phyloP scores from a whole-genome alignment of 2,329 filamentous ascomycete species.

The Microcera coccophila region DNA sequence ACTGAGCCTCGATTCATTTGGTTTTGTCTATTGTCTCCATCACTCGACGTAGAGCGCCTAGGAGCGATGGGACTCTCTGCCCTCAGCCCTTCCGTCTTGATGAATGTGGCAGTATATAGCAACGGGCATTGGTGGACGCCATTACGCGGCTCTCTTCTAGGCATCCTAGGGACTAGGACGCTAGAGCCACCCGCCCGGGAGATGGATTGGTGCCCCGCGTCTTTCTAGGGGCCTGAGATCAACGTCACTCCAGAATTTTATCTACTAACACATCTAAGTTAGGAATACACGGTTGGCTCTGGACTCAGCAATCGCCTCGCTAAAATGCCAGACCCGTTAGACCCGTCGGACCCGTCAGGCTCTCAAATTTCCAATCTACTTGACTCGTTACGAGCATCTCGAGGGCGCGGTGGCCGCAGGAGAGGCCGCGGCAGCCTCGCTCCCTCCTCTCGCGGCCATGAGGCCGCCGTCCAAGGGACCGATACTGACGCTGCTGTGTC shows the following conservation, averaged over 20 bases:
- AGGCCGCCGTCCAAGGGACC: constrained; percentile 78
- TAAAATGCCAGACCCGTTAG: constrained; percentile 58
- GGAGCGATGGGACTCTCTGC: too few relatives aligned
- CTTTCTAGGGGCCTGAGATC: constrained; percentile 5
- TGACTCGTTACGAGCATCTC: constrained; percentile 45
- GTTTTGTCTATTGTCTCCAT: too few relatives aligned
- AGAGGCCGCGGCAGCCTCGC: constrained; percentile 34
- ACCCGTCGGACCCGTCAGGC: constrained; percentile 37
- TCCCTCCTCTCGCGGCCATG: constrained; percentile 46
- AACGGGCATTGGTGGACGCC: too few relatives aligned
- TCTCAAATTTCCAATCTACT: constrained; percentile 71
- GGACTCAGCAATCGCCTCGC: not conserved
- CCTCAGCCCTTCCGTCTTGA: too few relatives aligned
- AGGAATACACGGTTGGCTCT: not conserved
- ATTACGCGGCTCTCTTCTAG: too few relatives aligned
- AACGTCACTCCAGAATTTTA: too few relatives aligned
- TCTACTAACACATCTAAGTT: not conserved
- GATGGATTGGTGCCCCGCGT: not conserved
- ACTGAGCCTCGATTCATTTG: too few relatives aligned
- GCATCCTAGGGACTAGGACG: too few relatives aligned
- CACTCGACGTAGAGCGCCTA: too few relatives aligned
- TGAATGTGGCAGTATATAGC: too few relatives aligned
- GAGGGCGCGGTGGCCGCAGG: constrained; percentile 37
- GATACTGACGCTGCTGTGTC: constrained; percentile 90
- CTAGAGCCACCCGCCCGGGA: not conserved